Conservation (phyloP, 140 eudicot species). For the Anethum foeniculum region DNA sequence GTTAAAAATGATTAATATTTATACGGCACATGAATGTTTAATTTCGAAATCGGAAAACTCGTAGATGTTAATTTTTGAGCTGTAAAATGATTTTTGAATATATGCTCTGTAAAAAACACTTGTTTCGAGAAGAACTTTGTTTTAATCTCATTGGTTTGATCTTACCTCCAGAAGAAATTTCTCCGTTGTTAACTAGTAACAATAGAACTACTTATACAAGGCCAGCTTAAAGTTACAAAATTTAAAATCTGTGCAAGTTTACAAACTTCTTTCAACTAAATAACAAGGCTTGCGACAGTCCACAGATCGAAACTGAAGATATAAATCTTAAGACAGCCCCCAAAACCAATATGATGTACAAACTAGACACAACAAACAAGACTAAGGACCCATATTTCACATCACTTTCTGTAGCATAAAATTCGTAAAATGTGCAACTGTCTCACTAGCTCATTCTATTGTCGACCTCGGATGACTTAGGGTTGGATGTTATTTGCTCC, state of each 20-base stretch:
- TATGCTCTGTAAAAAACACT: too few species aligned
- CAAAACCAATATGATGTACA: neutral
- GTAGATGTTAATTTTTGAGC: too few species aligned
- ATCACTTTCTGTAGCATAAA: neutral
- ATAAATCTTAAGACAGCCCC: neutral
- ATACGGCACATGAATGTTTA: too few species aligned
- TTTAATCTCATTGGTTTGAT: neutral
- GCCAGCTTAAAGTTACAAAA: neutral
- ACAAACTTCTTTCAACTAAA: neutral
- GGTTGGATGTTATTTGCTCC: constrained; percentile 1
- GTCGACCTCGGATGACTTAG: neutral
- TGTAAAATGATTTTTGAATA: too few species aligned
- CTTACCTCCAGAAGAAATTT: neutral
- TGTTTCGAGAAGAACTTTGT: too few species aligned
- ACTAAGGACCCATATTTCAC: neutral
- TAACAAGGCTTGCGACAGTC: neutral
- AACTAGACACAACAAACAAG: neutral
- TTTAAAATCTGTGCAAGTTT: neutral
- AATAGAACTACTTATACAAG: neutral
- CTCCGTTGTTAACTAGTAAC: neutral
- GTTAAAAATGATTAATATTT: too few species aligned
- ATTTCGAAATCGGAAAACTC: too few species aligned
- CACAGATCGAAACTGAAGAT: neutral
- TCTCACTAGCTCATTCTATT: neutral
- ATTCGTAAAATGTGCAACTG: neutral